Base-by-base conservation (phyloP, 2,329 filamentous ascomycete species). In the Aspergillus melleus region DNA sequence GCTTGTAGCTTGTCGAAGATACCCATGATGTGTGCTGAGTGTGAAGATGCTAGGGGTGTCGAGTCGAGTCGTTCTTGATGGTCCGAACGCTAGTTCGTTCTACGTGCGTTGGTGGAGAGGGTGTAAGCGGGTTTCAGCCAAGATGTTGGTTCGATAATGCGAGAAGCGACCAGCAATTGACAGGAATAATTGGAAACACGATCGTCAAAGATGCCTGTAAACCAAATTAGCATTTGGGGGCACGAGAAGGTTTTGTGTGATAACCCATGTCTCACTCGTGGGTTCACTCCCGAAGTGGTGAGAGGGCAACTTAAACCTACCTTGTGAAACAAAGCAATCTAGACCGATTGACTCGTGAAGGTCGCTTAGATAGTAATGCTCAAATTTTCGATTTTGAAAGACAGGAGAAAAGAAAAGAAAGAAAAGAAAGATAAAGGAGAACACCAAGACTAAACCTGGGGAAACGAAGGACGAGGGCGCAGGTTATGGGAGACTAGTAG, bases 1-100 rank as follows among this genome's bases (percentile, higher is more conserved):
- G 78, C 74, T 72, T 82, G 79, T 59, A 83, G 70, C 62, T 82
- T 83, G 58, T 81, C 79, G 56, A 82, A 72, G 68, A 83, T 71
- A 71, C 79, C 79, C 80, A 83, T 83, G 67, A 67, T 77, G 68
- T 42, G 49, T 49, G 49, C 30, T 22, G 9, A 26, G 12, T 39
- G 52, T n/a, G 20, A 47, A n/a, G 36, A n/a, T 42, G 36, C 16
- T 42, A 1, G 36, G 14, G 36, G 14, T 42, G 36, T 42, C 14
- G 14, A 42, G 14, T 42, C 36, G 14, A n/a, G 36, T 42, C 16
- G 36, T 8, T n/a, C 36, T 42, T 42, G 16, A 42, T n/a, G 36
- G 36, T n/a, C 36, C 14, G 36, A 16, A n/a, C 36, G 44, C 44
- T 47, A 47, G 44, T 47, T n/a, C 5, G 36, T 36, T 36, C 14